These are phyloP conservation scores for Suillus paluster DNA, from an alignment of 768 basidiomycete genomes.

Conservation along the genomic window DNA sequence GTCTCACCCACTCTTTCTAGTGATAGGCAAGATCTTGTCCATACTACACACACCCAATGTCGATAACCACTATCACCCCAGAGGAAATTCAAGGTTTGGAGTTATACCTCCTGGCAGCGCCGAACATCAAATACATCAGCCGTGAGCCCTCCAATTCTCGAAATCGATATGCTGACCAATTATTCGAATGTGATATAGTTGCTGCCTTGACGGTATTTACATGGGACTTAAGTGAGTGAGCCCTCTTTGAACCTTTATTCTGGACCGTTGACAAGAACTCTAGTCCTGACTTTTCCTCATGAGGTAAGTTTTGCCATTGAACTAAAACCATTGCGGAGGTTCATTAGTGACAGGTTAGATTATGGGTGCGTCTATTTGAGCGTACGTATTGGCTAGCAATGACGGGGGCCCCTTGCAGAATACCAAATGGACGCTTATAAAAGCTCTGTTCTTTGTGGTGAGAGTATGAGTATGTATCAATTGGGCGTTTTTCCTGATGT, in stretches of 20 bases:
- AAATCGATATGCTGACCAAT: neutral
- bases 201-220: constrained; percentile 4
- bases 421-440: constrained; percentile 6
- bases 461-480: neutral
- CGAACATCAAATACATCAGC: neutral
- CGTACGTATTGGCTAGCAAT: neutral
- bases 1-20: neutral
- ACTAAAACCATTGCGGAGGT: neutral
- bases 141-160: neutral
- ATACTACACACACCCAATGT: neutral
- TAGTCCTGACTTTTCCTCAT: constrained; percentile 8
- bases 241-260: neutral
- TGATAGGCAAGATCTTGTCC: neutral
- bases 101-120: neutral
- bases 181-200: neutral
- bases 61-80: neutral
- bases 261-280: neutral
- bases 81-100: constrained; percentile 3
- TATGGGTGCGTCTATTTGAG: constrained; percentile 6
- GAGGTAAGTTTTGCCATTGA: constrained; percentile 1
- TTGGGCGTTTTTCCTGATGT: neutral
- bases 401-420: neutral
- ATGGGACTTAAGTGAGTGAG: constrained; percentile 8
- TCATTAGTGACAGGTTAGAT: neutral
- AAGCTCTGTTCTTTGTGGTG: constrained; percentile 9